Conservation (phyloP, 2,329 filamentous ascomycete species). For the Orbilia ellipsospora region DNA sequence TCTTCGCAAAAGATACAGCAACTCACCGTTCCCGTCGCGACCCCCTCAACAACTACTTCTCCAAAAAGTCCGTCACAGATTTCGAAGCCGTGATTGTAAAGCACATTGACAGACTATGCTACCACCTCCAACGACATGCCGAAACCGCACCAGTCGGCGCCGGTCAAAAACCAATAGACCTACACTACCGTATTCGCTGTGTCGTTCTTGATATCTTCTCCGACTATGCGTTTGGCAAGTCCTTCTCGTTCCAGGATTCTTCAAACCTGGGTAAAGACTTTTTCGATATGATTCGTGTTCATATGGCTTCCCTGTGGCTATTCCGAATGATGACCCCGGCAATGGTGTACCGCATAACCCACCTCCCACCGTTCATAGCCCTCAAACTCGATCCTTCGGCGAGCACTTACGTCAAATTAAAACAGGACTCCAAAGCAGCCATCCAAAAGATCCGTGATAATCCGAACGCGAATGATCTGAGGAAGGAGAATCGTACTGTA, state of each 20-base stretch:
- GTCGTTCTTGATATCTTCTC: conserved; percentile 39
- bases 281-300: conserved; percentile 34
- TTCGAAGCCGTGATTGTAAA: conserved; percentile 37
- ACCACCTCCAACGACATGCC: conserved; percentile 18
- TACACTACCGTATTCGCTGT: conserved; percentile 25
- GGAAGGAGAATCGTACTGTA: conserved; percentile 27
- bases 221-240: conserved; percentile 39
- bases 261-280: conserved; percentile 37
- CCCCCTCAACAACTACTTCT: conserved; percentile 33
- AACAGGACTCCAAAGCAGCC: conserved; percentile 24
- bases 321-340: conserved; percentile 29
- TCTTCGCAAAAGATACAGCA: conserved; percentile 35
- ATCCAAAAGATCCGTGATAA: conserved; percentile 29
- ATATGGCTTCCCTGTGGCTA: conserved; percentile 26
- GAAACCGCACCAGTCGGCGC: conserved; percentile 6
- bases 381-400: conserved; percentile 25
- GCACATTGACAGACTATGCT: conserved; percentile 37
- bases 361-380: conserved; percentile 17
- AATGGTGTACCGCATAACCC: conserved; percentile 26
- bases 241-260: conserved; percentile 31
- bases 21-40: conserved; percentile 33
- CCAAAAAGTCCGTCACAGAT: conserved; percentile 30
- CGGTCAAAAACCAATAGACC: conserved; percentile 21
- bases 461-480: conserved; percentile 22
- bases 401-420: conserved; percentile 29